Base-by-base conservation (phyloP, 2,329 filamentous ascomycete genomes). In the Exutisphaerella laricina region DNA sequence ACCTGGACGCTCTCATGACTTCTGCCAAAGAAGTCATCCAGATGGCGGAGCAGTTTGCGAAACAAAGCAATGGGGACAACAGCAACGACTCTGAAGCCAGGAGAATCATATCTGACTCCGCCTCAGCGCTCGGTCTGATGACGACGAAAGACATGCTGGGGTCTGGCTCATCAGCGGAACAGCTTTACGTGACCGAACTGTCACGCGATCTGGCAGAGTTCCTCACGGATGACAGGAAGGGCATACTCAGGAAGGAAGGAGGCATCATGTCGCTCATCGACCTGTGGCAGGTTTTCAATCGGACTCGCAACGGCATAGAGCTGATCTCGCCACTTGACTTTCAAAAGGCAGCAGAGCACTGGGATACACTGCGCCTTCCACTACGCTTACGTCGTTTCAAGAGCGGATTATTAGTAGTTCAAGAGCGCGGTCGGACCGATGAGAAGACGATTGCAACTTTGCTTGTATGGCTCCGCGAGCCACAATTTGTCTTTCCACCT, bases 11-110 rank as follows among this genome's bases (percentile, higher is more conserved):
- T 3, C 73, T 98, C 26, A 98, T 97, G 90, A 88, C 89, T 3
- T 96, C 90, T 3, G 92, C 92, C 4, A 96, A 97, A 62, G 88
- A 98, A 61, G 88, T 98, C 36, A 84, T 97, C 38, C 88, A 88
- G 4, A 80, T 98, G 30, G 92, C 92, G 1, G 90, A 97, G 65
- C 81, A 81, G 12, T 90, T 97, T 55, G 82, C 88, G 1, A 74
- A 79, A 9, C 84, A 89, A 58, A 65, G 67, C 44, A 68, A 71
- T 14, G 78, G 75, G 16, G 75, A 73, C n/a, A 75, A 65, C 28
- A 63, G 60, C 29, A 46, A 49, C 17, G 58, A 60, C 30, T 43
- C 49, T 5, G 87, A 92, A 62, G 80, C 87, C 8, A 85, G 77
- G 54, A 80, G 79, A 6, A 71, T 94, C 2, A 73, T 94, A 6